phyloP scores from a whole-genome alignment of 176 grass and related monocot genomes.

The Zoysia japonica region DNA sequence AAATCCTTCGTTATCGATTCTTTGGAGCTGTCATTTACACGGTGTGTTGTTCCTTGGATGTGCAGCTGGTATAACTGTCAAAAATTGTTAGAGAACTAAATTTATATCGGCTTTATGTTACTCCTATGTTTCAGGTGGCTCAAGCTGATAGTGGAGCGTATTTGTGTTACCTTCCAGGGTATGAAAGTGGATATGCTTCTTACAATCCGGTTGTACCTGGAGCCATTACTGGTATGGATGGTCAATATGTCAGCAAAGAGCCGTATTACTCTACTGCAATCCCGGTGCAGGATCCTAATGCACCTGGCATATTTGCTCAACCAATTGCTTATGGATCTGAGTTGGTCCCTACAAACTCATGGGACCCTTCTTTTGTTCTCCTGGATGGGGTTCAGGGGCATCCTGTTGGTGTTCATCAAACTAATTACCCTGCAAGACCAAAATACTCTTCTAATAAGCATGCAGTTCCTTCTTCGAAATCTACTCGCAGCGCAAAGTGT shows the following conservation, averaged over 20 bases:
- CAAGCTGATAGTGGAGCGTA: constrained; percentile 81
- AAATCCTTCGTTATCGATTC: neutral
- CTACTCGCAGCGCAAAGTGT: constrained; percentile 40
- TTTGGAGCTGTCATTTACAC: neutral
- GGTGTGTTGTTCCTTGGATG: constrained; percentile 17
- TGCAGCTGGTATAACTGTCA: constrained; percentile 29
- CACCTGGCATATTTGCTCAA: constrained; percentile 53
- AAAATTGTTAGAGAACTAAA: constrained; percentile 19
- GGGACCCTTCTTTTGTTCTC: constrained; percentile 71
- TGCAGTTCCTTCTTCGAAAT: constrained; percentile 47
- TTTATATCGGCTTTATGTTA: constrained; percentile 29
- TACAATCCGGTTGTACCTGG: constrained; percentile 51
- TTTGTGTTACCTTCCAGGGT: constrained; percentile 64
- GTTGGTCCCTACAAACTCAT: constrained; percentile 59
- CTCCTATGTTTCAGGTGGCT: constrained; percentile 54
- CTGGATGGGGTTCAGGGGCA: constrained; percentile 66
- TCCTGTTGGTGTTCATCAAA: constrained; percentile 52
- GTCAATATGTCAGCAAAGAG: constrained; percentile 66
- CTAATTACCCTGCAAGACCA: constrained; percentile 50
- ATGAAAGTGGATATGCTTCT: constrained; percentile 66
- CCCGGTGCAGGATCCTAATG: constrained; percentile 44
- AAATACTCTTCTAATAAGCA: constrained; percentile 52
- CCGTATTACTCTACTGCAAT: constrained; percentile 56
- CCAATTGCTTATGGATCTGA: constrained; percentile 64
- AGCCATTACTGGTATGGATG: constrained; percentile 51